Conservation (phyloP, 208 protist species). For the Strigomonas culicis region DNA sequence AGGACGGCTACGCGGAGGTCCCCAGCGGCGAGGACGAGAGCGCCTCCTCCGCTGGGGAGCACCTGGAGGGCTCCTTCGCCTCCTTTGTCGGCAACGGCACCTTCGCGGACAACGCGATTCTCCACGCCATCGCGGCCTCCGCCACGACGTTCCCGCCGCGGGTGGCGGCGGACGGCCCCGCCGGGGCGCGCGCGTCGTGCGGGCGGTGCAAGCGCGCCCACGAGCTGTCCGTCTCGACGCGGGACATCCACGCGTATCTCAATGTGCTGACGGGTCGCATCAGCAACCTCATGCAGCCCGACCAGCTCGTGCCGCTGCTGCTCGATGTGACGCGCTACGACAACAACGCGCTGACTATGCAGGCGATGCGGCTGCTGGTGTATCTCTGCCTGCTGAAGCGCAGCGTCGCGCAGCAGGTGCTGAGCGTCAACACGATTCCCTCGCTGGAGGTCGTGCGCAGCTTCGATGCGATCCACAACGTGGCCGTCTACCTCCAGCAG, state of each 20-base stretch:
- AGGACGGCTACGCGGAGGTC: constrained; percentile 20
- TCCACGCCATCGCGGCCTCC: background rate
- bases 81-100: constrained; percentile 5
- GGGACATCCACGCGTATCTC: constrained; percentile 33
- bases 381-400: constrained; percentile 58
- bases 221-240: background rate
- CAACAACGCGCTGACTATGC: constrained; percentile 38
- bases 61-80: background rate
- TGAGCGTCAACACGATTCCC: constrained; percentile 66
- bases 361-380: constrained; percentile 64
- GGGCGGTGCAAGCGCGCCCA: background rate
- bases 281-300: constrained; percentile 29
- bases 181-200: background rate
- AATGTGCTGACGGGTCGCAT: constrained; percentile 34
- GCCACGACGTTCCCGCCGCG: background rate
- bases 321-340: constrained; percentile 64
- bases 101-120: constrained; percentile 7
- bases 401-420: constrained; percentile 51
- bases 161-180: background rate
- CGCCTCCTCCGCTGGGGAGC: background rate
- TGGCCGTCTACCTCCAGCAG: constrained; percentile 37
- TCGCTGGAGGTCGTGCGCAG: constrained; percentile 40
- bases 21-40: constrained; percentile 6
- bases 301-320: constrained; percentile 51
- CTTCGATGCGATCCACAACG: constrained; percentile 59